These are phyloP conservation scores for Darksidea phi DNA, from an alignment of 495 filamentous ascomycete genomes.

Conservation along the genomic window DNA sequence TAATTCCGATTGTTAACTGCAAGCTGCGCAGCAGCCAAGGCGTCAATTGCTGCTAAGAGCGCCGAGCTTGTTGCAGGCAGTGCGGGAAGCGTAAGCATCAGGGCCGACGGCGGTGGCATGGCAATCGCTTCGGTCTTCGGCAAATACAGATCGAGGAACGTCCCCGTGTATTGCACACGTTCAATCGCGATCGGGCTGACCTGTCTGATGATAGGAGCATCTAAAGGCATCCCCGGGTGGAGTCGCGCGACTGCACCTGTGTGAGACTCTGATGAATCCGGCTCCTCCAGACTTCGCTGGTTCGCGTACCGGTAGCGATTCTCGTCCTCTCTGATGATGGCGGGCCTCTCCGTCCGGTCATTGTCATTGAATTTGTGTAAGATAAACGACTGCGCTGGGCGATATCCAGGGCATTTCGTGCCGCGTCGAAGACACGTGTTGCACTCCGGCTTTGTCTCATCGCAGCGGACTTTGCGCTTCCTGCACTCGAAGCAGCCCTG, in stretches of 20 bases:
- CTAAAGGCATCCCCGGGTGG: not conserved
- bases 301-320: slow-evolving; percentile 18
- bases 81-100: slow-evolving; percentile 24
- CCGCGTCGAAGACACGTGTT: slow-evolving; percentile 26
- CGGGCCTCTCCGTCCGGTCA: slow-evolving; percentile 6
- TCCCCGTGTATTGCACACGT: slow-evolving; percentile 20
- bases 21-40: slow-evolving; percentile 26
- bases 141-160: slow-evolving; percentile 22
- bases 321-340: slow-evolving; percentile 27
- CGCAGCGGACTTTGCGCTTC: slow-evolving; percentile 28
- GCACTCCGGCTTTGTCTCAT: slow-evolving; percentile 32
- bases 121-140: slow-evolving; percentile 12
- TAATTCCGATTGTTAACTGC: slow-evolving; percentile 20
- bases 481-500: slow-evolving; percentile 28
- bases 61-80: slow-evolving; percentile 7
- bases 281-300: not conserved
- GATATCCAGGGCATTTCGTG: slow-evolving; percentile 28
- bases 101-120: slow-evolving; percentile 28
- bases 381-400: slow-evolving; percentile 22
- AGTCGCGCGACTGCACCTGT: not conserved
- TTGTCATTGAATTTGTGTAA: slow-evolving; percentile 22
- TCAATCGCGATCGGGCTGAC: slow-evolving; percentile 26
- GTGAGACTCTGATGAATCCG: not conserved
- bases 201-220: slow-evolving; percentile 13
- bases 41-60: slow-evolving; percentile 20